Evolutionary conservation across 2,329 filamentous ascomycete genomes (phyloP).

Genomic region (Rugonectria rugulosa): DNA sequence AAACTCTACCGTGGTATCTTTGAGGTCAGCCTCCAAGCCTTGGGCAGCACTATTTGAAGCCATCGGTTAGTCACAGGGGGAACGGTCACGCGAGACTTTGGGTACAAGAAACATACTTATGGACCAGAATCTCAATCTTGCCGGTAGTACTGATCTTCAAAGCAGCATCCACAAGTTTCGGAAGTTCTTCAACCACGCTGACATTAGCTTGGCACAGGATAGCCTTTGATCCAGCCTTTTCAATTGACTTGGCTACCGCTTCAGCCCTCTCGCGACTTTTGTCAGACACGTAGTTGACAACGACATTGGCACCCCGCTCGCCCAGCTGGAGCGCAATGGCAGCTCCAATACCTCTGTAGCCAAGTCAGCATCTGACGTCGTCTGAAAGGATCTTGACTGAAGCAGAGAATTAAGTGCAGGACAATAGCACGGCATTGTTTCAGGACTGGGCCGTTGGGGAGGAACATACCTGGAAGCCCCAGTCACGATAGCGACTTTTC

Average conservation of each 20-base stretch:
- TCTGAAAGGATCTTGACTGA: not conserved
- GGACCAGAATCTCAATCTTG: slow-evolving; percentile 35
- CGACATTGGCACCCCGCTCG: slow-evolving; percentile 29
- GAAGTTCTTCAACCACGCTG: slow-evolving; percentile 17
- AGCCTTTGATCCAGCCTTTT: slow-evolving; percentile 24
- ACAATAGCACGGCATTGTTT: too few species aligned
- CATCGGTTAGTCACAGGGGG: not conserved
- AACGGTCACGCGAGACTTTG: too few species aligned
- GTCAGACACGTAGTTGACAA: slow-evolving; percentile 29
- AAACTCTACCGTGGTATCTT: slow-evolving; percentile 23
- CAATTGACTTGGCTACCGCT: slow-evolving; percentile 22
- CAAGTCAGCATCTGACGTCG: too few species aligned
- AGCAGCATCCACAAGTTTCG: slow-evolving; percentile 26
- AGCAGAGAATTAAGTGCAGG: not conserved
- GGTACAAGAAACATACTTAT: too few species aligned
- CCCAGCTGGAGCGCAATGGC: slow-evolving; percentile 26
- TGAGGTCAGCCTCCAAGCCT: slow-evolving; percentile 25
- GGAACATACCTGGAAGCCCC: slow-evolving; percentile 24
- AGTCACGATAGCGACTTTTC: slow-evolving; percentile 37
- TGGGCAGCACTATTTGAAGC: slow-evolving; percentile 15
- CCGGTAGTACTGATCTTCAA: slow-evolving; percentile 26
- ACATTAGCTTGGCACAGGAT: slow-evolving; percentile 26
- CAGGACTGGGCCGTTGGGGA: too few species aligned
- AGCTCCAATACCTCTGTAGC: slow-evolving; percentile 28
- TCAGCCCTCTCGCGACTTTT: slow-evolving; percentile 25